Conservation (phyloP, 306 rosid species). For the Astragalus membranaceus region DNA sequence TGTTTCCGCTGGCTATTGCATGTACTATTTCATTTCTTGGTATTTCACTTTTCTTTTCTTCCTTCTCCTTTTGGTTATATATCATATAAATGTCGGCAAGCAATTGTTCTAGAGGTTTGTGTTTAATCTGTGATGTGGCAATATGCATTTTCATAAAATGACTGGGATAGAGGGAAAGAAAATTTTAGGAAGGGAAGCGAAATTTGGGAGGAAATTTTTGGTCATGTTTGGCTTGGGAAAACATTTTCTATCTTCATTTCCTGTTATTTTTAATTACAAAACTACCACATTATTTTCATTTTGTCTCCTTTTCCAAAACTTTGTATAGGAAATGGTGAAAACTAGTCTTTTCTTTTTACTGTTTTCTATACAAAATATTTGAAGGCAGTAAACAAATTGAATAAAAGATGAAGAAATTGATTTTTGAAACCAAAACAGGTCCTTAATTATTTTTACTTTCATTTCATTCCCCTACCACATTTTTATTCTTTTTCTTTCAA, state of each 20-base stretch:
- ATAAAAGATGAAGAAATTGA: too few species aligned
- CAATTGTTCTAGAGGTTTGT: neutral
- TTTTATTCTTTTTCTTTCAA: too few species aligned
- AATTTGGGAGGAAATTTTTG: neutral
- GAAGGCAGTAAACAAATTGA: neutral
- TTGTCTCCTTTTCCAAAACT: neutral
- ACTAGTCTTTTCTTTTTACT: too few species aligned
- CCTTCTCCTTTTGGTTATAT: slow-evolving; percentile 12
- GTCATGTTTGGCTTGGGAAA: too few species aligned
- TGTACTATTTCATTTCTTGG: neutral
- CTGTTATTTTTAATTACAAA: neutral
- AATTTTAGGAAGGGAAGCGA: neutral
- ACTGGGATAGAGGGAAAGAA: neutral
- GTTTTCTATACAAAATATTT: neutral
- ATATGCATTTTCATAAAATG: neutral
- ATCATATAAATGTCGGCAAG: neutral
- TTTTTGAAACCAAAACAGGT: too few species aligned
- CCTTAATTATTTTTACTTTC: too few species aligned
- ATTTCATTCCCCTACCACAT: too few species aligned
- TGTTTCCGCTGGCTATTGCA: slow-evolving; percentile 11
- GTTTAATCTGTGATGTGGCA: neutral
- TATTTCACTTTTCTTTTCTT: slow-evolving; percentile 18
- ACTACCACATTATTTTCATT: neutral
- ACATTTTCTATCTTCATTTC: neutral
- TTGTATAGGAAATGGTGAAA: too few species aligned